These are phyloP conservation scores for Nicotiana otophora DNA, from an alignment of 257 asterid genomes.

Conservation along the genomic window DNA sequence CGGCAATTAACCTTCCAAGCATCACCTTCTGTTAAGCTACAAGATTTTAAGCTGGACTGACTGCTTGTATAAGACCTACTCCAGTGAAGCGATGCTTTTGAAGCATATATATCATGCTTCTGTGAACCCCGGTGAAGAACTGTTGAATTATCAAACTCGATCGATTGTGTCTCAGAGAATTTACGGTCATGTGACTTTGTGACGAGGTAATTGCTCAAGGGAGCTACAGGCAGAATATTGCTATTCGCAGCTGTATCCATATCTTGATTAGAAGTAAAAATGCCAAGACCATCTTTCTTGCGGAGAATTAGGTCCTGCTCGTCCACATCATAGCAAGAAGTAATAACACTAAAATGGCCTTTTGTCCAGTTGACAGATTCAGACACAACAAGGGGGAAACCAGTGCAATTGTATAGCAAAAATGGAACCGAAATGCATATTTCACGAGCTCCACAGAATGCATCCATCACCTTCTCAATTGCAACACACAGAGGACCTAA, in stretches of 20 bases:
- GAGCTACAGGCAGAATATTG: constrained; percentile 16
- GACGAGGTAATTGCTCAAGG: constrained; percentile 14
- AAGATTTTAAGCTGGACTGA: constrained; percentile 33
- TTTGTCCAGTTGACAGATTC: constrained; percentile 51
- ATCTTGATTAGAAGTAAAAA: constrained; percentile 51
- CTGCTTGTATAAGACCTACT: constrained; percentile 28
- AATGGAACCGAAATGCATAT: constrained; percentile 70
- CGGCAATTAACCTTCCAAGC: constrained; percentile 48
- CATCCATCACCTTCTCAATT: constrained; percentile 88
- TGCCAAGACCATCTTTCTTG: constrained; percentile 69
- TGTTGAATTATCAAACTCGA: constrained; percentile 23
- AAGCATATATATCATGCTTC: constrained; percentile 15
- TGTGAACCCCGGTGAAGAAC: constrained; percentile 14
- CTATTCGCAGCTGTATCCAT: constrained; percentile 35
- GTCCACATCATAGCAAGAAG: constrained; percentile 75
- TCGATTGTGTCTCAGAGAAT: constrained; percentile 11
- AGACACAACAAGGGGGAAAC: constrained; percentile 73
- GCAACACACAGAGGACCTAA: constrained; percentile 75
- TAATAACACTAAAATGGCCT: constrained; percentile 56
- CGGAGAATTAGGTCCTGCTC: constrained; percentile 43
- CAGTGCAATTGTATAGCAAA: constrained; percentile 84
- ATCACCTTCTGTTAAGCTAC: constrained; percentile 36
- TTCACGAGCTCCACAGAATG: constrained; percentile 96
- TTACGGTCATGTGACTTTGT: constrained; percentile 10
- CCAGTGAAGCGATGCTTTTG: constrained; percentile 5